Evolutionary conservation across 148 eudicot genomes (phyloP), one percentile per base, ranked within the genome.

Genomic region (Selenicereus undatus): DNA sequence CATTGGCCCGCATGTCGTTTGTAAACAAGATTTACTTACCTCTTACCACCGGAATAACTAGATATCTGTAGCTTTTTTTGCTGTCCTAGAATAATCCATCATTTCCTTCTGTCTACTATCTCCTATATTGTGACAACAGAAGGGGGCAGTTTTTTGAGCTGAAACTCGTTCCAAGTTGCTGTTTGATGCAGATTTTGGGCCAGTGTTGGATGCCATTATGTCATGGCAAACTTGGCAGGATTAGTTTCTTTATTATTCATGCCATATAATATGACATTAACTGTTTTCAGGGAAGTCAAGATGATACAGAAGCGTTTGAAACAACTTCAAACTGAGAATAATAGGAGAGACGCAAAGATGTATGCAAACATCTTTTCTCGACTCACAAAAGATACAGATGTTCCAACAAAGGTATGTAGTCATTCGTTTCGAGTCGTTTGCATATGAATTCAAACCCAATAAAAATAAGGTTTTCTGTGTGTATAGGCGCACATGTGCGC

Each of bases 251-350:
- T 52, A 32, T 58, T 42, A 32, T 65, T 32, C 35, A 56, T 71
- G 9, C 6, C 20, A 18, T 58, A 35, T 82, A 50, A 76, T 60
- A 42, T 20, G 24, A 74, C 73, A 14, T 74, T 39, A 7, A 64
- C 58, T 73, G 27, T 74, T 82, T 80, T 43, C 81, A 90, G 95
- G 85, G 95, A 92, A 84, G 86, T 92, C 82, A 90, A 88, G 84
- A 70, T 86, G 69, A 17, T 88, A 45, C 87, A 88, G 74, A 86
- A 86, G 83, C 83, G 80, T 70, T 58, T 92, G 83, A 89, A 88
- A 69, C 89, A 88, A 76, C 90, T 83, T 58, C 90, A 89, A 88
- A 88, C 84, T 71, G 93, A 90, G 87, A 88, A 88, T 71, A 83
- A 86, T 73, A 88, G 73, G 80, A 83, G 91, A 76, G 90, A 92